These are phyloP conservation scores for Sarcodon sp. DNA, from an alignment of 768 basidiomycete genomes.

Conservation along the genomic window DNA sequence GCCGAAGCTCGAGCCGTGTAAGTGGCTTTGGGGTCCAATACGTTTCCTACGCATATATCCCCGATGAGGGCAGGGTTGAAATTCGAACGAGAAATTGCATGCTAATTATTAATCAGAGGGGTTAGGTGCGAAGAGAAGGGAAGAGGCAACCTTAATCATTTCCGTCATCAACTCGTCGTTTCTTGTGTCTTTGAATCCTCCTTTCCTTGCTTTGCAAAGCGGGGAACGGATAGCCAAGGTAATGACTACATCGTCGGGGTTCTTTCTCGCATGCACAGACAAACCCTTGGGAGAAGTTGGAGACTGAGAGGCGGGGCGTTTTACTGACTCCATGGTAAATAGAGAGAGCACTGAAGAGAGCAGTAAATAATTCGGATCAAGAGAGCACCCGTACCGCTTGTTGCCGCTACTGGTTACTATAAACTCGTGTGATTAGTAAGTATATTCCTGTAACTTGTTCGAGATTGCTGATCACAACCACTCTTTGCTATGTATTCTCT, in stretches of 20 bases:
- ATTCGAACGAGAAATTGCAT: conserved; percentile 41
- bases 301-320: conserved; percentile 48
- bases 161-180: conserved; percentile 70
- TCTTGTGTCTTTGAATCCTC: conserved; percentile 62
- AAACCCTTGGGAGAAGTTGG: conserved; percentile 28
- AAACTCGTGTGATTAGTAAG: too few relatives aligned
- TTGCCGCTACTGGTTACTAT: too few relatives aligned
- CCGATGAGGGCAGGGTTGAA: conserved; percentile 56
- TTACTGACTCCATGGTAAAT: conserved; percentile 41
- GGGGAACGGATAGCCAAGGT: conserved; percentile 73
- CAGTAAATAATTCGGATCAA: too few relatives aligned
- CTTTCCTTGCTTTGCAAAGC: conserved; percentile 65
- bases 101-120: conserved; percentile 19
- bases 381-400: too few relatives aligned
- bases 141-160: conserved; percentile 51
- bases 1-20: conserved; percentile 68
- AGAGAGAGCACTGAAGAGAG: too few relatives aligned
- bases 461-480: too few relatives aligned
- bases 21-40: conserved; percentile 46
- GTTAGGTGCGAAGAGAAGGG: background rate
- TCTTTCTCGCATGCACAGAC: conserved; percentile 40
- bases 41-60: conserved; percentile 74
- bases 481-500: too few relatives aligned
- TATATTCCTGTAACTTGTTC: too few relatives aligned
- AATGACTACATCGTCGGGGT: conserved; percentile 69